Conservation (phyloP, 345 rosid species). For the Acer saccharum region DNA sequence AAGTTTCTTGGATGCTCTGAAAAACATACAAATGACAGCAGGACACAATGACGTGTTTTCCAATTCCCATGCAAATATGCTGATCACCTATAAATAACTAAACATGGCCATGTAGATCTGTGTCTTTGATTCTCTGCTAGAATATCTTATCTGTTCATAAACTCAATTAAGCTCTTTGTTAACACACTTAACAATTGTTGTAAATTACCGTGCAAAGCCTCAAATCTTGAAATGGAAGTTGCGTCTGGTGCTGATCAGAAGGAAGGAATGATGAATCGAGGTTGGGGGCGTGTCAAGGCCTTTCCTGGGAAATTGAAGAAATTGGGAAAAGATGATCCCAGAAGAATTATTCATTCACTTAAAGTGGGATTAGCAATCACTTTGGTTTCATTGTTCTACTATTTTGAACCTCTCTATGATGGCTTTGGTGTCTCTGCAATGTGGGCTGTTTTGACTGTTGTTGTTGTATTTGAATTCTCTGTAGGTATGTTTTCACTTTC, state of each 20-base stretch:
- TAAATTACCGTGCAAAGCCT: not conserved
- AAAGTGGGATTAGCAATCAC: slow-evolving; percentile 44
- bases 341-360: slow-evolving; percentile 37
- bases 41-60: not conserved
- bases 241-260: not conserved
- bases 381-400: slow-evolving; percentile 37
- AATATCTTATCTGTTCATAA: not conserved
- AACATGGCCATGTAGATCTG: not conserved
- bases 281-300: not conserved
- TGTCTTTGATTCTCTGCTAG: not conserved
- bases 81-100: not conserved
- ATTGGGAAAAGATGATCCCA: slow-evolving; percentile 42
- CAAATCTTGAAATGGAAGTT: not conserved
- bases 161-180: not conserved
- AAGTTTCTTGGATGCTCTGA: not conserved
- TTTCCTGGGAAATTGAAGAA: slow-evolving; percentile 16
- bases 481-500: slow-evolving; percentile 27
- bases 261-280: not conserved
- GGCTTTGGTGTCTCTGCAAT: slow-evolving; percentile 44
- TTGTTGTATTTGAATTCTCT: slow-evolving; percentile 46
- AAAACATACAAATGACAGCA: not conserved
- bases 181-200: too few relatives aligned
- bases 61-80: not conserved
- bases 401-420: slow-evolving; percentile 32
- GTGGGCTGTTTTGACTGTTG: slow-evolving; percentile 53